phyloP scores from a whole-genome alignment of 2,329 filamentous ascomycete genomes.

The Botrytis sinoallii region DNA sequence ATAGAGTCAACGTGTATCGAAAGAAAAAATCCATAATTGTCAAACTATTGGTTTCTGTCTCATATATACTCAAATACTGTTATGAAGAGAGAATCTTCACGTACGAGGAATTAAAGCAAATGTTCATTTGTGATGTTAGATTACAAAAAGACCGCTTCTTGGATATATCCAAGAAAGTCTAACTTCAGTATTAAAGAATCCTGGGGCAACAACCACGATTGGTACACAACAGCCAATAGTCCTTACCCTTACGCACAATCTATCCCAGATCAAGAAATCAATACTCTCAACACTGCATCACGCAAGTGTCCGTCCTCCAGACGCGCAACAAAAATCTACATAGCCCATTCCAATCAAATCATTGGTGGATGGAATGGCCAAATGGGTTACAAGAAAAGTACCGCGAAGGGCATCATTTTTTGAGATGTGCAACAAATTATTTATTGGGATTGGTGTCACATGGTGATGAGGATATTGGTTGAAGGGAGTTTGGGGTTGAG shows the following conservation, averaged over 20 bases:
- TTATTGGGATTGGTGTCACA: background rate
- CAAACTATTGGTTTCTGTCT: too few relatives aligned
- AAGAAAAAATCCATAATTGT: too few relatives aligned
- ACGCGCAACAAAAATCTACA: background rate
- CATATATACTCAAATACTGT: too few relatives aligned
- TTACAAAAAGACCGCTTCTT: background rate
- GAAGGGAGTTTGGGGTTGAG: background rate
- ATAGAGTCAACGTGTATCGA: too few relatives aligned
- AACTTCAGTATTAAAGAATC: background rate
- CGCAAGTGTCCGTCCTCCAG: background rate
- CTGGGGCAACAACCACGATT: background rate
- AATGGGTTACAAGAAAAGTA: background rate
- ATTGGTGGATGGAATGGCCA: background rate
- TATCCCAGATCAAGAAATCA: background rate
- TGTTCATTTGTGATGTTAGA: too few relatives aligned
- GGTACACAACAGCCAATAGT: background rate
- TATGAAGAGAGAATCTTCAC: too few relatives aligned
- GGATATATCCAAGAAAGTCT: background rate
- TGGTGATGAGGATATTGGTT: background rate
- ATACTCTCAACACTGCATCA: background rate
- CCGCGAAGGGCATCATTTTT: background rate
- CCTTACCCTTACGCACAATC: background rate
- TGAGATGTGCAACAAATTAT: background rate
- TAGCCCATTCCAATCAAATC: background rate
- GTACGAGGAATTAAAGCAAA: too few relatives aligned